These are phyloP conservation scores for Geosmithia flava DNA, from an alignment of 2,329 filamentous ascomycete genomes.

Conservation along the genomic window DNA sequence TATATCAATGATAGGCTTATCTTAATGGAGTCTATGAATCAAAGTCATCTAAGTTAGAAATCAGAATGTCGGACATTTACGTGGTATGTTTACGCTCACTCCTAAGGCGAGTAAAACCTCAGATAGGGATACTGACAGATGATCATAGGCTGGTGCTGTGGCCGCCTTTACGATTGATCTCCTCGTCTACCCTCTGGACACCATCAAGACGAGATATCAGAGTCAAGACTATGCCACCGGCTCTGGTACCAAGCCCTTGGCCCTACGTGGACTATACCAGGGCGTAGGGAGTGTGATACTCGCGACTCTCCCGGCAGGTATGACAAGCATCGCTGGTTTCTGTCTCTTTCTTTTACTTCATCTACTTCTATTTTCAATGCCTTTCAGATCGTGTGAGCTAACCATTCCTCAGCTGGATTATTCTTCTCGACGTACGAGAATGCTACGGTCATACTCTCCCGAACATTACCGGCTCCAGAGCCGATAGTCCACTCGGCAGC, in stretches of 20 bases:
- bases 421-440: slow-evolving; percentile 89
- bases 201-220: slow-evolving; percentile 77
- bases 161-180: slow-evolving; percentile 81
- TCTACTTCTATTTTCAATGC: neutral
- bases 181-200: slow-evolving; percentile 79
- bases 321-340: slow-evolving; percentile 7
- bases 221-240: slow-evolving; percentile 58
- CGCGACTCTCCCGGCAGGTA: slow-evolving; percentile 78
- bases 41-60: neutral
- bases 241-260: slow-evolving; percentile 38
- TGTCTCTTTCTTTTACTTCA: no score
- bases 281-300: slow-evolving; percentile 76
- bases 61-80: slow-evolving; percentile 19
- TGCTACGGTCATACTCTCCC: slow-evolving; percentile 50
- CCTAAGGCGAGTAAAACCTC: neutral
- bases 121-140: neutral
- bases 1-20: neutral
- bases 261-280: slow-evolving; percentile 69
- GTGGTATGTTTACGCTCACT: slow-evolving; percentile 7
- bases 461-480: slow-evolving; percentile 43
- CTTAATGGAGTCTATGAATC: neutral
- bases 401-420: slow-evolving; percentile 46
- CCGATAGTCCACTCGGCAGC: slow-evolving; percentile 62
- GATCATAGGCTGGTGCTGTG: slow-evolving; percentile 60
- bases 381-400: neutral